Evolutionary conservation across 2,329 filamentous ascomycete genomes (phyloP).

Genomic region (Zopfia rhizophila): DNA sequence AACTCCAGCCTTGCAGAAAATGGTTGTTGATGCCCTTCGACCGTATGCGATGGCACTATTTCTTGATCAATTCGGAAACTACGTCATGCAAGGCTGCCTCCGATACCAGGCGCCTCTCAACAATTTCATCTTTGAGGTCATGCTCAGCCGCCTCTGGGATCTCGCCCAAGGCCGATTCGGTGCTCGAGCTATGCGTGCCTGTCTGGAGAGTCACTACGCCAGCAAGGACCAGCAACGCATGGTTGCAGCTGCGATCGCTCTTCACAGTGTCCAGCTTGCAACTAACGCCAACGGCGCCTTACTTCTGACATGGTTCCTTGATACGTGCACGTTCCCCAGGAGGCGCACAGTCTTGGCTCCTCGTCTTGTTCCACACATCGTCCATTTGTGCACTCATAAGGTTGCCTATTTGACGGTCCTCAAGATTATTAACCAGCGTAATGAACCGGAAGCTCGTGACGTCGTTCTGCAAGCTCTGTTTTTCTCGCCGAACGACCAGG

Average conservation of each 20-base stretch:
- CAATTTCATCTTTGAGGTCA: slow-evolving; percentile 97
- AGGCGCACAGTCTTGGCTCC: slow-evolving; percentile 92
- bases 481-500: slow-evolving; percentile 86
- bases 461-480: slow-evolving; percentile 90
- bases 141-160: slow-evolving; percentile 95
- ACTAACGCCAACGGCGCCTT: slow-evolving; percentile 96
- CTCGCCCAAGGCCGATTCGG: slow-evolving; percentile 92
- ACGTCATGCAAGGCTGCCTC: slow-evolving; percentile 95
- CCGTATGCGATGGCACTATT: slow-evolving; percentile 92
- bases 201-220: slow-evolving; percentile 93
- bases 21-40: slow-evolving; percentile 85
- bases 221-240: slow-evolving; percentile 96
- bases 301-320: slow-evolving; percentile 95
- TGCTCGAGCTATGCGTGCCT: slow-evolving; percentile 94
- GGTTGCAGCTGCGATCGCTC: slow-evolving; percentile 92
- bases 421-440: slow-evolving; percentile 98
- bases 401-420: slow-evolving; percentile 96
- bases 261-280: slow-evolving; percentile 95
- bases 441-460: slow-evolving; percentile 91
- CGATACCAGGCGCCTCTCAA: slow-evolving; percentile 91
- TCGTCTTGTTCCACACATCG: slow-evolving; percentile 88
- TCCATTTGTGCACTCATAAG: slow-evolving; percentile 97
- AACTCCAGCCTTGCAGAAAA: slow-evolving; percentile 80
- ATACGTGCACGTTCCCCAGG: slow-evolving; percentile 95
- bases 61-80: slow-evolving; percentile 98